Base-by-base conservation (phyloP, 345 rosid species). In the Raphanus sativus region DNA sequence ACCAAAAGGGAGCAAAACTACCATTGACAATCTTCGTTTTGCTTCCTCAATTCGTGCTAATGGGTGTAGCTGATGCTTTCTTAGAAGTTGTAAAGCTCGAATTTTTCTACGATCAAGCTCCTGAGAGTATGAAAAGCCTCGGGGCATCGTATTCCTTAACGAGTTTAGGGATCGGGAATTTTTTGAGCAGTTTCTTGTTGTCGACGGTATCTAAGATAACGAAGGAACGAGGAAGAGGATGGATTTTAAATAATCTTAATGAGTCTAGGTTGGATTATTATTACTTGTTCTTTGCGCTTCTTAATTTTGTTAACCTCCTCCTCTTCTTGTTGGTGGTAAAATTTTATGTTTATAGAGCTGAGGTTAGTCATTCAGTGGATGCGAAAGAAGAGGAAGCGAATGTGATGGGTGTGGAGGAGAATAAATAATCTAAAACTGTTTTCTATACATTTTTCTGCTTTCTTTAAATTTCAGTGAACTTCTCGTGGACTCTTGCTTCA, bases 101-200 rank as follows among this genome's bases (percentile, higher is more conserved):
- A 61, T 91, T 90, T 42, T 94, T 94, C 89, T 94, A 91, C 32
- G 96, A 91, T 54, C 98, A 94, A 60, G 92, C 96, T 7, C 96
- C 98, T 0, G 84, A 87, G 54, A 86, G 87, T 26, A 89, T 90
- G 98, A 91, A 94, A 64, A 88, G 97, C 55, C 79, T 94, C 0
- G 94, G 98, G 29, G 82, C 97, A 7, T 85, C 97, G 0, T 90
- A 88, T 72, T 86, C 87, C 54, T 82, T 86, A 0, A 87, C 74
- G 29, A 87, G 90, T 77, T 12, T 89, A 28, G 94, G 89, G 12
- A 61, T 94, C 2, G 94, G 96, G 21, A 77, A 77, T 74, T 91
- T 87, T 77, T 58, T 90, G 15, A 92, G 96, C 17, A 89, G 93
- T 66, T 88, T 89, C 72, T 36, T 91, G 58, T 81, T 91, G 7